A percentile compares a stretch with the other conserved stretches of the same genome.
phyloP scores from a whole-genome alignment of 2,329 filamentous ascomycete genomes.

The Penicillium sp. region DNA sequence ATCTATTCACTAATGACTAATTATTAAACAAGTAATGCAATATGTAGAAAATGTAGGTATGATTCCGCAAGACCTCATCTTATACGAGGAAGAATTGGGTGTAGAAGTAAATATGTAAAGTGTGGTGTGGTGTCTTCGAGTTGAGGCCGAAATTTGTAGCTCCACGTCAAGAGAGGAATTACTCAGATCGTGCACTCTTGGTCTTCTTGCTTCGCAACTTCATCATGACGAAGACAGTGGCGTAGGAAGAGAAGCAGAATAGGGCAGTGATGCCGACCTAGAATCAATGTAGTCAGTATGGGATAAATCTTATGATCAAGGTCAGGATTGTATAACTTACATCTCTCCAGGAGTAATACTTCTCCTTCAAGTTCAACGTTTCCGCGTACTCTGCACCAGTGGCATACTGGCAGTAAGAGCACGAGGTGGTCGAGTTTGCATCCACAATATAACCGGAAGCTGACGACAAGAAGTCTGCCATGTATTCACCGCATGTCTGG shows the following conservation, averaged over 20 bases:
- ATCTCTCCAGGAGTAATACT: constrained; percentile 37
- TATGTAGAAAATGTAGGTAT: not conserved
- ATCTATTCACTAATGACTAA: not conserved
- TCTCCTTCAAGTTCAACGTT: constrained; percentile 29
- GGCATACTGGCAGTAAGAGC: constrained; percentile 30
- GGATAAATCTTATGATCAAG: not conserved
- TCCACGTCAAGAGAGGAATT: not conserved
- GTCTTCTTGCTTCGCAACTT: constrained; percentile 48
- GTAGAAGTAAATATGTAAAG: too few relatives aligned
- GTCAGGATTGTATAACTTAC: constrained; percentile 19
- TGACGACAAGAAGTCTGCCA: constrained; percentile 27
- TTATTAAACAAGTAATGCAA: not conserved
- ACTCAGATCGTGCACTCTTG: constrained; percentile 40
- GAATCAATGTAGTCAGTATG: not conserved
- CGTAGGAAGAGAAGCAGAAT: constrained; percentile 42
- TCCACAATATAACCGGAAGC: constrained; percentile 29
- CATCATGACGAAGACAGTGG: constrained; percentile 46
- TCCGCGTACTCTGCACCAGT: constrained; percentile 32
- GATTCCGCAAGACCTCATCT: too few relatives aligned
- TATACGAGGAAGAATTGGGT: too few relatives aligned
- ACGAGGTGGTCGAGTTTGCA: constrained; percentile 23
- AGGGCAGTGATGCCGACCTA: constrained; percentile 41
- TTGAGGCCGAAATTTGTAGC: not conserved
- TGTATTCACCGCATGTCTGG: constrained; percentile 32
- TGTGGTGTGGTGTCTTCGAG: too few relatives aligned